These are phyloP conservation scores for Polygonum maritimum DNA, from an alignment of 148 eudicot species.

Conservation along the genomic window DNA sequence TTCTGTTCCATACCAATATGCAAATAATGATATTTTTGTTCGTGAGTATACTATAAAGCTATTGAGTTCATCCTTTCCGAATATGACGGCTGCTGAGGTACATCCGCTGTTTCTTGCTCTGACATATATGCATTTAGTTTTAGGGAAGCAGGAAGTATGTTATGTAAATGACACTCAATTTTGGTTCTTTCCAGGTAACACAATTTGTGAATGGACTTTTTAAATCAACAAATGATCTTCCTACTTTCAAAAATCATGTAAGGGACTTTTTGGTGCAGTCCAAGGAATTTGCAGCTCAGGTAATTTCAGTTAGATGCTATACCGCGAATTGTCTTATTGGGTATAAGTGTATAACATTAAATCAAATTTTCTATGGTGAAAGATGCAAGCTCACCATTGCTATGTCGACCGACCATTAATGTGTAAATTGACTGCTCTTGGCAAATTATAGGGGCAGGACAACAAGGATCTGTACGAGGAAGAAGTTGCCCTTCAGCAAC, in stretches of 20 bases:
- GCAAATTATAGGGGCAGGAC: constrained; percentile 42
- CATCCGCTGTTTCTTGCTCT: background rate
- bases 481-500: constrained; percentile 89
- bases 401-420: background rate
- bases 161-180: background rate
- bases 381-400: background rate
- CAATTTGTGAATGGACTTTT: constrained; percentile 84
- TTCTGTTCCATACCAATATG: constrained; percentile 65
- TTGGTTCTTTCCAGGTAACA: constrained; percentile 43
- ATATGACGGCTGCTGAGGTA: constrained; percentile 89
- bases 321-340: background rate
- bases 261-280: constrained; percentile 95
- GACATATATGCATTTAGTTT: background rate
- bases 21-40: constrained; percentile 65
- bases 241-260: constrained; percentile 84
- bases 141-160: background rate
- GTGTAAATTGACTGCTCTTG: background rate
- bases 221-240: constrained; percentile 66
- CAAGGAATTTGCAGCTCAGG: constrained; percentile 96
- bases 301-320: constrained; percentile 10
- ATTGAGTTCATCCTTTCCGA: constrained; percentile 81
- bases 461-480: constrained; percentile 97
- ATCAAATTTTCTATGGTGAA: background rate
- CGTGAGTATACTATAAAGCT: constrained; percentile 92
- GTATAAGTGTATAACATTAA: background rate